Evolutionary conservation across 805 yeast species (phyloP).

Genomic region (Ogataea wickerhamii): DNA sequence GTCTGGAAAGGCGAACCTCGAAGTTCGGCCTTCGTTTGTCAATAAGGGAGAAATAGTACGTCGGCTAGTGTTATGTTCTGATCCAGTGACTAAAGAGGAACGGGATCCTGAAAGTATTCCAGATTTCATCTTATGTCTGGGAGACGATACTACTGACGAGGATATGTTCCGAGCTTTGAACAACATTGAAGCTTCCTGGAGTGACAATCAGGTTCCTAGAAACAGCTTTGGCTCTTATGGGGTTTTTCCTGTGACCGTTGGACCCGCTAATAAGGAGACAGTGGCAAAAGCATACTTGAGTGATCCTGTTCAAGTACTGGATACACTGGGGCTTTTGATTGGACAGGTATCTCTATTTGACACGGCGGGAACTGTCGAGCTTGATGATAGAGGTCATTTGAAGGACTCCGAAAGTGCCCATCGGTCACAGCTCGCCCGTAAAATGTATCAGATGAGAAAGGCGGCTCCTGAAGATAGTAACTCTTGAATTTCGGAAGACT

Average conservation of each 20-base stretch:
- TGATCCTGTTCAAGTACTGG: slow-evolving; percentile 81
- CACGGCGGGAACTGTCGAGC: slow-evolving; percentile 69
- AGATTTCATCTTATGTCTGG: slow-evolving; percentile 84
- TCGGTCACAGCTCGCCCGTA: slow-evolving; percentile 37
- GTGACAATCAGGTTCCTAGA: slow-evolving; percentile 36
- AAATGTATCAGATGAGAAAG: slow-evolving; percentile 26
- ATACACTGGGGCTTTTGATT: slow-evolving; percentile 72
- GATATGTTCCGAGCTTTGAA: slow-evolving; percentile 89
- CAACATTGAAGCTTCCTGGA: slow-evolving; percentile 55
- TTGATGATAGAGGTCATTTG: slow-evolving; percentile 76
- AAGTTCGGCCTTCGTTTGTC: slow-evolving; percentile 92
- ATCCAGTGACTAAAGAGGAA: slow-evolving; percentile 40
- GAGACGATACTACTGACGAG: slow-evolving; percentile 96
- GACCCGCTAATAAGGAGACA: slow-evolving; percentile 85
- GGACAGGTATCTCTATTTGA: slow-evolving; percentile 79
- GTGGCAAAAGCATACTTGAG: slow-evolving; percentile 80
- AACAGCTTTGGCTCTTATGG: slow-evolving; percentile 55
- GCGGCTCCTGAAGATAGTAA: slow-evolving; percentile 3
- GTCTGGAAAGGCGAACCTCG: slow-evolving; percentile 96
- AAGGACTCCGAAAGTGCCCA: slow-evolving; percentile 43
- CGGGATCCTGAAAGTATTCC: slow-evolving; percentile 48
- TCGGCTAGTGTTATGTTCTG: slow-evolving; percentile 62
- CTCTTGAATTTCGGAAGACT: no score
- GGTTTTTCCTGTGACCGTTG: slow-evolving; percentile 83
- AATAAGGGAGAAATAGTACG: slow-evolving; percentile 96